Evolutionary conservation across 441 rosid genomes (phyloP).

Genomic region (Pelargonium citronellum): DNA sequence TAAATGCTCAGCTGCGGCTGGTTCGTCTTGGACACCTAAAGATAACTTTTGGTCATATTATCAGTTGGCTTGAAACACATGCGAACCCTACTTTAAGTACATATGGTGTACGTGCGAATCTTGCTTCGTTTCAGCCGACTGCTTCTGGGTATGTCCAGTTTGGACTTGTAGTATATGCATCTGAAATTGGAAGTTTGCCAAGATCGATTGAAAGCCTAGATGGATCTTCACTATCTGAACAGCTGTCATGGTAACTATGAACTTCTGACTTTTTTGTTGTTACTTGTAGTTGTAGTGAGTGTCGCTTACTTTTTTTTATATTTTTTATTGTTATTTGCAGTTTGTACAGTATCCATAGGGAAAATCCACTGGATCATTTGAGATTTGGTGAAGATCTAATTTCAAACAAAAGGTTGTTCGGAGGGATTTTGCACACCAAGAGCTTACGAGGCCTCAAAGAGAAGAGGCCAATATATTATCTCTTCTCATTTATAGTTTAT

Average conservation of each 20-base stretch:
- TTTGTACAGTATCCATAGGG: constrained; percentile 16
- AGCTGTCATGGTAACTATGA: constrained; percentile 33
- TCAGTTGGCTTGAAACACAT: constrained; percentile 88
- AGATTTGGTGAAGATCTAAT: constrained; percentile 40
- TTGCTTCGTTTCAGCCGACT: constrained; percentile 88
- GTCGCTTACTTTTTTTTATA: neutral
- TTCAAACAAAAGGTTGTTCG: constrained; percentile 52
- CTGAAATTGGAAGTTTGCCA: constrained; percentile 37
- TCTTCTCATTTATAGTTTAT: constrained; percentile 85
- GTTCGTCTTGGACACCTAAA: constrained; percentile 78
- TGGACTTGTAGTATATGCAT: constrained; percentile 67
- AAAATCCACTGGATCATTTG: constrained; percentile 38
- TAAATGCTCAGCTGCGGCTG: constrained; percentile 90
- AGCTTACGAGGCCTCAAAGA: constrained; percentile 73
- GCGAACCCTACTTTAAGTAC: constrained; percentile 79
- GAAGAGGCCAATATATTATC: constrained; percentile 80
- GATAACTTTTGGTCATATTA: constrained; percentile 59
- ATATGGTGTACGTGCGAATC: constrained; percentile 63
- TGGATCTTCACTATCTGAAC: constrained; percentile 32
- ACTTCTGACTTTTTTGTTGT: neutral
- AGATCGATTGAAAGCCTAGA: constrained; percentile 33
- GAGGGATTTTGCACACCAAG: constrained; percentile 69
- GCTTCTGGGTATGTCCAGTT: constrained; percentile 79
- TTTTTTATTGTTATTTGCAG: neutral
- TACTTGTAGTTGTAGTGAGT: neutral